A percentile compares a stretch with the other conserved stretches of the same genome.
Evolutionary conservation across 352 stramenopile species (phyloP).

Genomic region (Pythium utonaiense): DNA sequence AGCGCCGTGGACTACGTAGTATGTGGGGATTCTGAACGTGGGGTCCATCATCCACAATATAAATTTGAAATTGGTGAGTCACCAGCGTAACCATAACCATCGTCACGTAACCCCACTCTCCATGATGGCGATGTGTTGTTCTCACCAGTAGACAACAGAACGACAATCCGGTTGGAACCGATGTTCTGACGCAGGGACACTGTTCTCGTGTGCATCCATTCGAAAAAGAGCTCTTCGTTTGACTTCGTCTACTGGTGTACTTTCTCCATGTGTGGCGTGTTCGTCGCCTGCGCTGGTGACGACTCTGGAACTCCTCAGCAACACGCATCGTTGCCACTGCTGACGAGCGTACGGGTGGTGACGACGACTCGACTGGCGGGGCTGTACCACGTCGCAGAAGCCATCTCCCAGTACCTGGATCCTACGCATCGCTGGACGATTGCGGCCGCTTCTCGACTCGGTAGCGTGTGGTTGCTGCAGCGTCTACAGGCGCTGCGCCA

Average conservation of each 20-base stretch:
- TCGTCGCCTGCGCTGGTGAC: background rate
- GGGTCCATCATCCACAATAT: no score
- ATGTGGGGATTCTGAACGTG: no score
- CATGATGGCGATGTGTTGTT: no score
- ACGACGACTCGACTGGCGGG: background rate
- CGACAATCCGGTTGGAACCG: background rate
- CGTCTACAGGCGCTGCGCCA: slow-evolving; percentile 2
- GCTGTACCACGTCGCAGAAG: slow-evolving; percentile 7
- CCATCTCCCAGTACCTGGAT: slow-evolving; percentile 2
- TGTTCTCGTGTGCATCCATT: background rate
- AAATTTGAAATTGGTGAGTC: no score
- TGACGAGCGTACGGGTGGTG: slow-evolving; percentile 8
- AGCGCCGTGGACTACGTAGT: no score
- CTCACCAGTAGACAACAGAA: background rate
- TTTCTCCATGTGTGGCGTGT: background rate
- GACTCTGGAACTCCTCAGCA: background rate
- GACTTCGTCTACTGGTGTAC: no score
- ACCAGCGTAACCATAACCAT: no score
- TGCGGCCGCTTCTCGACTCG: background rate
- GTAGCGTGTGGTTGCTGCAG: slow-evolving; percentile 15
- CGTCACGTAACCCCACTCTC: no score
- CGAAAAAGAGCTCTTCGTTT: slow-evolving; percentile 4
- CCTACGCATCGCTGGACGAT: slow-evolving; percentile 1
- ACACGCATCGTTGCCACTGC: background rate
- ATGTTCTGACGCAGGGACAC: no score